Conservation (phyloP, 2,329 filamentous ascomycete genomes). For the Exophiala sideris region DNA sequence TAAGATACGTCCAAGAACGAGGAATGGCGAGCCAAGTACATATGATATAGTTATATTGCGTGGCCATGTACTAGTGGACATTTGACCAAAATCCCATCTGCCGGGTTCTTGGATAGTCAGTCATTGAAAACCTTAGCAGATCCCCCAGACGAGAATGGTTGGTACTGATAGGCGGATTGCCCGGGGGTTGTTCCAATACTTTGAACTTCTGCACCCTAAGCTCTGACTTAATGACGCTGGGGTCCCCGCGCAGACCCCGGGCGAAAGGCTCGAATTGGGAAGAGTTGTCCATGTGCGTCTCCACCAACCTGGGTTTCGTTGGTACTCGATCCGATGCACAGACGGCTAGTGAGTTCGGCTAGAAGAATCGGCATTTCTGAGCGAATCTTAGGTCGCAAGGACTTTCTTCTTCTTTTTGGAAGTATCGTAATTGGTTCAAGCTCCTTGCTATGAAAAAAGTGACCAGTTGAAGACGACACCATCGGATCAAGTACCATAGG, state of each 20-base stretch:
- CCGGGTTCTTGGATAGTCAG: too few species aligned
- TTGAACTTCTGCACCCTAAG: not conserved
- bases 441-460: too few species aligned
- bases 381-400: too few species aligned
- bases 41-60: too few species aligned
- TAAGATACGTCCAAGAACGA: not conserved
- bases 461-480: too few species aligned
- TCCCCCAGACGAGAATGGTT: not conserved
- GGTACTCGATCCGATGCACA: conserved; percentile 2
- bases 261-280: not conserved
- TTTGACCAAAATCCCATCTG: too few species aligned
- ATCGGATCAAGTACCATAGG: too few species aligned
- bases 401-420: too few species aligned
- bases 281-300: not conserved
- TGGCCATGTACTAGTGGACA: too few species aligned
- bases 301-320: not conserved
- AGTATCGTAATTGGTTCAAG: too few species aligned
- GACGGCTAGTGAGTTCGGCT: not conserved
- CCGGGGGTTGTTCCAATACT: not conserved
- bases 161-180: not conserved
- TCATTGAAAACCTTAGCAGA: too few species aligned
- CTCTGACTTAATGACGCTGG: not conserved
- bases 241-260: not conserved
- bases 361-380: not conserved
- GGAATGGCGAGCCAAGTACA: not conserved